These are phyloP conservation scores for Chimonanthus praecox DNA, from an alignment of 164 flowering plant genomes.

Conservation along the genomic window DNA sequence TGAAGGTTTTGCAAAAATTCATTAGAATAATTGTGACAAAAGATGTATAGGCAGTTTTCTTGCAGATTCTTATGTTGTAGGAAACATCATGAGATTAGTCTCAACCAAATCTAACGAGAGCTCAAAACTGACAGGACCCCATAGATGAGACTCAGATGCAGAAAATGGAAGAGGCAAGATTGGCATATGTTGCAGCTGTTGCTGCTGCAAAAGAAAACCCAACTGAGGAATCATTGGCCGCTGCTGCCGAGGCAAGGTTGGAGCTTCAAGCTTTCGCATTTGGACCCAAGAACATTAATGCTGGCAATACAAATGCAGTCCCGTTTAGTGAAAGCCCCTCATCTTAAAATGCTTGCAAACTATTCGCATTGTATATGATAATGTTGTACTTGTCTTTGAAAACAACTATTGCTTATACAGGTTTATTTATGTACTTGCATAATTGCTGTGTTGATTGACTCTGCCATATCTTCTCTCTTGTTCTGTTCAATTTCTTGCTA, in stretches of 20 bases:
- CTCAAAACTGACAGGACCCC: constrained; percentile 37
- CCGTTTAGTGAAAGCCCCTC: background rate
- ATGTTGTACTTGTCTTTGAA: background rate
- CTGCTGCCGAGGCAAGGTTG: constrained; percentile 58
- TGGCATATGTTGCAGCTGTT: constrained; percentile 61
- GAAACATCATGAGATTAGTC: too few relatives aligned
- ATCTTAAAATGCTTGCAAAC: constrained; percentile 2
- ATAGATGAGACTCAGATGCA: constrained; percentile 44
- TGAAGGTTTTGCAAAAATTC: too few relatives aligned
- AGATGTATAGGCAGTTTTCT: too few relatives aligned
- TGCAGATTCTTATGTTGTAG: too few relatives aligned
- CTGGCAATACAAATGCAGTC: background rate
- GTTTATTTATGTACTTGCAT: background rate
- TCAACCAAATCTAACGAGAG: too few relatives aligned
- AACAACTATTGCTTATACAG: background rate
- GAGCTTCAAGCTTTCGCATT: constrained; percentile 59
- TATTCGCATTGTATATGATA: background rate
- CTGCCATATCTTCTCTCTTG: too few relatives aligned
- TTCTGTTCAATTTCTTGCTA: background rate
- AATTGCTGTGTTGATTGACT: background rate
- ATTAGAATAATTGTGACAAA: too few relatives aligned
- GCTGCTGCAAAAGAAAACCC: constrained; percentile 63
- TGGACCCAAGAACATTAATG: constrained; percentile 9
- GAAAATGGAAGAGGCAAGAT: constrained; percentile 72
- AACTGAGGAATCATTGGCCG: constrained; percentile 68